Percentiles rank a stretch among this genome's conserved stretches.
Evolutionary conservation across 768 basidiomycete genomes (phyloP).

Genomic region (Kwoniella sp.): DNA sequence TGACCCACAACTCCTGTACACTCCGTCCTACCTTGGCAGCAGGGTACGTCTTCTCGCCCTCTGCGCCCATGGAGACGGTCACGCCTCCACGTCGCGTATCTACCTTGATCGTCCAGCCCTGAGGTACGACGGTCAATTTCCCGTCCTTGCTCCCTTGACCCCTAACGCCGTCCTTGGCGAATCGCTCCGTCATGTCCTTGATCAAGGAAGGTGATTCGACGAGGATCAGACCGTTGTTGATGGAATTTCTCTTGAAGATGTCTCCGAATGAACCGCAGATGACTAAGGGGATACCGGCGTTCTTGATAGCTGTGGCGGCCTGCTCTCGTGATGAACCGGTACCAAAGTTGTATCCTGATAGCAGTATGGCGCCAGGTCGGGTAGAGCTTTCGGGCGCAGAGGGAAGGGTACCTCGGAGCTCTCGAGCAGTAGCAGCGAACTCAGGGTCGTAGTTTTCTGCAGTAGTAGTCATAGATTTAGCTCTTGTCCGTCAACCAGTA

Average conservation of each 20-base stretch:
- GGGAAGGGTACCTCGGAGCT: constrained; percentile 47
- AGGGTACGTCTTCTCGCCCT: constrained; percentile 63
- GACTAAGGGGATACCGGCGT: constrained; percentile 88
- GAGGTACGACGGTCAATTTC: constrained; percentile 75
- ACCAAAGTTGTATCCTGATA: constrained; percentile 96
- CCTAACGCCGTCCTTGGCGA: constrained; percentile 72
- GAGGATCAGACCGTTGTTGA: constrained; percentile 97
- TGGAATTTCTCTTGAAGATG: constrained; percentile 98
- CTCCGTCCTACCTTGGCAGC: constrained; percentile 83
- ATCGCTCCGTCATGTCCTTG: constrained; percentile 72
- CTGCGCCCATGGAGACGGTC: constrained; percentile 60
- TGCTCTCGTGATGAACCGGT: constrained; percentile 98
- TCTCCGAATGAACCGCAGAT: constrained; percentile 98
- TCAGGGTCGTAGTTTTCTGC: constrained; percentile 90
- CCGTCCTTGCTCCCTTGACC: constrained; percentile 78
- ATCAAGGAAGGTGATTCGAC: constrained; percentile 90
- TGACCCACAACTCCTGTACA: constrained; percentile 97
- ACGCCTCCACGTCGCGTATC: constrained; percentile 73
- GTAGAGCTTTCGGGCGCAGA: constrained; percentile 44
- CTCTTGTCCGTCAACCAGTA: constrained; percentile 12
- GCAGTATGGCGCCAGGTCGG: constrained; percentile 73
- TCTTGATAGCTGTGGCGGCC: constrained; percentile 93
- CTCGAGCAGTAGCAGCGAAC: constrained; percentile 73
- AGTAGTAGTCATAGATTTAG: background rate
- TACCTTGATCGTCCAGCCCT: constrained; percentile 67